These are phyloP conservation scores for Ustilago cynodontis DNA, from an alignment of 1,284 basidiomycete genomes.

Conservation along the genomic window DNA sequence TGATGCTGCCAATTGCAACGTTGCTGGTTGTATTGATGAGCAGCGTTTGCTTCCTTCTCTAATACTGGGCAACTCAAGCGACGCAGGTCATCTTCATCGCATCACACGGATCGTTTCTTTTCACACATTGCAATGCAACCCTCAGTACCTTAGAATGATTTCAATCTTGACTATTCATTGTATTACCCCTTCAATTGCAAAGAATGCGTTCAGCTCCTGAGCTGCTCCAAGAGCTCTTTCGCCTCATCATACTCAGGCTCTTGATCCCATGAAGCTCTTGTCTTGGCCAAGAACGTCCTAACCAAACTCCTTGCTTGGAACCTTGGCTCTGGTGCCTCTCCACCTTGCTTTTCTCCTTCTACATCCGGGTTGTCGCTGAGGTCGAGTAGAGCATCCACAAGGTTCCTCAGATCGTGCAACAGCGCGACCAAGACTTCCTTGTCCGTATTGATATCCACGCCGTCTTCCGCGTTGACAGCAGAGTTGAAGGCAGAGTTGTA, in stretches of 20 bases:
- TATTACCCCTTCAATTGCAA: too few relatives aligned
- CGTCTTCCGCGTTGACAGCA: constrained; percentile 17
- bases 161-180: not conserved
- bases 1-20: constrained; percentile 16
- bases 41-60: constrained; percentile 50
- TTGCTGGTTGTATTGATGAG: constrained; percentile 25
- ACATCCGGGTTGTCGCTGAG: constrained; percentile 76
- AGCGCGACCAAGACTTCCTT: constrained; percentile 18
- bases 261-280: constrained; percentile 80
- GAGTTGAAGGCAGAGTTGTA: constrained; percentile 47
- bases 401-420: constrained; percentile 58
- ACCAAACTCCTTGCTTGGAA: constrained; percentile 89
- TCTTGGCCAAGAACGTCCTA: constrained; percentile 83
- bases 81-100: not conserved
- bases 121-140: not conserved
- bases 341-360: constrained; percentile 12
- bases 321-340: constrained; percentile 75
- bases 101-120: not conserved
- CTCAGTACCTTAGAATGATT: not conserved
- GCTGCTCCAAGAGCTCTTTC: constrained; percentile 71
- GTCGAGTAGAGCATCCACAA: constrained; percentile 82
- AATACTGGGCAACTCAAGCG: not conserved
- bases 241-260: constrained; percentile 85
- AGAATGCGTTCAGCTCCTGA: constrained; percentile 32
- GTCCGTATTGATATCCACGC: constrained; percentile 25